Evolutionary conservation across 169 alveolate species (phyloP).

Genomic region (Cryptosporidium andersoni): DNA sequence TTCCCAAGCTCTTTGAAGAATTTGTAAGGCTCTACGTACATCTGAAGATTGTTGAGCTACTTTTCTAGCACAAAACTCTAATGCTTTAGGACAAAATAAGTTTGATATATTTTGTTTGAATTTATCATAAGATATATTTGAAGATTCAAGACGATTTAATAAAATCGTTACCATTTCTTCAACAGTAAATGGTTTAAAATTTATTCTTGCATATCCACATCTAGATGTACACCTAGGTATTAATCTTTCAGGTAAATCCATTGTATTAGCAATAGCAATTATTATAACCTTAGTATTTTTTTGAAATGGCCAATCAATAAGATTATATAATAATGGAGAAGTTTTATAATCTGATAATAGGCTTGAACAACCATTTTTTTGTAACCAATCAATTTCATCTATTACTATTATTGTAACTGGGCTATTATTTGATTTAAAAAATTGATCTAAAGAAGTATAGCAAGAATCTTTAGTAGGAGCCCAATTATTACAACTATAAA

Average conservation of each 20-base stretch:
- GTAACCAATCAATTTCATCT: constrained; percentile 69
- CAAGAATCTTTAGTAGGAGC: constrained; percentile 60
- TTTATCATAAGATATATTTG: not conserved
- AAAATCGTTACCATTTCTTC: constrained; percentile 51
- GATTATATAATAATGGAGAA: constrained; percentile 72
- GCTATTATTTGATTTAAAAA: constrained; percentile 18
- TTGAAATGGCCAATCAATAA: constrained; percentile 80
- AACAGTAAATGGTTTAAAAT: constrained; percentile 57
- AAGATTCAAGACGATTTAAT: not conserved
- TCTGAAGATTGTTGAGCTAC: constrained; percentile 66
- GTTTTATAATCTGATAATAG: not conserved
- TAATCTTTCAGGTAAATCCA: constrained; percentile 80
- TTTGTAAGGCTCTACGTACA: constrained; percentile 66
- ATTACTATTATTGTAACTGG: constrained; percentile 51
- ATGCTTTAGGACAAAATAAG: constrained; percentile 41
- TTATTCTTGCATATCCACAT: constrained; percentile 69
- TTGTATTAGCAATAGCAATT: constrained; percentile 77
- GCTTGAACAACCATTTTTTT: constrained; percentile 9
- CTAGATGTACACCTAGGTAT: constrained; percentile 72
- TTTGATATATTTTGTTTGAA: not conserved
- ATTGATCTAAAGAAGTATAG: constrained; percentile 30
- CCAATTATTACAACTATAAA: constrained; percentile 69
- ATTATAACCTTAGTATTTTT: constrained; percentile 73
- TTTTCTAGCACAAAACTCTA: constrained; percentile 69
- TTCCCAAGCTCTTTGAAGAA: constrained; percentile 64